A percentile compares a stretch with the other conserved stretches of the same genome.
Evolutionary conservation across 2,329 filamentous ascomycete species (phyloP).

Genomic region (Alternaria angustiovoidea): DNA sequence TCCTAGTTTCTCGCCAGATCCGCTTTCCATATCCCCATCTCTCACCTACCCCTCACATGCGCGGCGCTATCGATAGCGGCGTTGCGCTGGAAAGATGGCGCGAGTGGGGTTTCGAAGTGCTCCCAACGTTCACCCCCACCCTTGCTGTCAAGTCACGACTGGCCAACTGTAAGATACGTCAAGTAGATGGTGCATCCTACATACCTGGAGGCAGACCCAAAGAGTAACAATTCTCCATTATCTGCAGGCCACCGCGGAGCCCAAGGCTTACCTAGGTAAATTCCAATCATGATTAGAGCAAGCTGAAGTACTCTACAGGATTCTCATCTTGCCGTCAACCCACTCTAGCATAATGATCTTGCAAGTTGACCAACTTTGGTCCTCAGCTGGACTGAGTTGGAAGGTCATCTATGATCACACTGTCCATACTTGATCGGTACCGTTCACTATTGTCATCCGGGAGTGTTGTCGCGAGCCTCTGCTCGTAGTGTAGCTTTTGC

Average conservation of each 20-base stretch:
- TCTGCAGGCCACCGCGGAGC: not conserved
- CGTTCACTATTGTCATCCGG: too few relatives aligned
- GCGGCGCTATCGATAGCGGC: conserved; percentile 3
- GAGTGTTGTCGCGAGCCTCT: too few relatives aligned
- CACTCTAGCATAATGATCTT: too few relatives aligned
- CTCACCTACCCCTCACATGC: not conserved
- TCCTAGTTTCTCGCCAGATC: not conserved
- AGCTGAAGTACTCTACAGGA: too few relatives aligned
- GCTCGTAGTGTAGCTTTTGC: too few relatives aligned
- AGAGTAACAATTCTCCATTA: not conserved
- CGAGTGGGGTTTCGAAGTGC: conserved; percentile 13
- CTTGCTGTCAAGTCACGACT: not conserved
- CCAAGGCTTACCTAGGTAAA: not conserved
- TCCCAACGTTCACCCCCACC: conserved; percentile 2
- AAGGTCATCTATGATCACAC: not conserved
- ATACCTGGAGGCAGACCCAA: too few relatives aligned
- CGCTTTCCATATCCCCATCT: not conserved
- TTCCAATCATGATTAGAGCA: too few relatives aligned
- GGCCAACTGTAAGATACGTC: not conserved
- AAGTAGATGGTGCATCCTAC: too few relatives aligned
- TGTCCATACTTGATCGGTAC: not conserved
- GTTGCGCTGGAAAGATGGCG: conserved; percentile 13
- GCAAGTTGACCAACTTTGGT: not conserved
- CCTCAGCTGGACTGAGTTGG: not conserved
- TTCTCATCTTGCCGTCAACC: too few relatives aligned